Evolutionary conservation across 2,329 filamentous ascomycete species (phyloP).

Genomic region (Colletotrichum costaricense): DNA sequence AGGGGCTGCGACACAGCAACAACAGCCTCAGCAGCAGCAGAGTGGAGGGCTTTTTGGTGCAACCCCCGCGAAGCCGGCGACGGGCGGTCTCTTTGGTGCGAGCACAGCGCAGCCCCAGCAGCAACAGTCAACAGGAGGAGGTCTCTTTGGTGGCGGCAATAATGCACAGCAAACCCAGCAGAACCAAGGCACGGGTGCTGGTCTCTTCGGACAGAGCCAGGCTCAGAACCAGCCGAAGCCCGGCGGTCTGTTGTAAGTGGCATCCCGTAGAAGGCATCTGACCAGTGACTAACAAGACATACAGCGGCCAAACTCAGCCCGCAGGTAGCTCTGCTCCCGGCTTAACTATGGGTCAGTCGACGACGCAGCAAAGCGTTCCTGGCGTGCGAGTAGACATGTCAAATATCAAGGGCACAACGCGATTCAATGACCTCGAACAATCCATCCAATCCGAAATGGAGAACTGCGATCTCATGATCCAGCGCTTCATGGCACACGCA

Average conservation of each 20-base stretch:
- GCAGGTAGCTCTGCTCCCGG: slow-evolving; percentile 42
- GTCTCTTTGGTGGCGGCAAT: slow-evolving; percentile 9
- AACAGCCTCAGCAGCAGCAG: slow-evolving; percentile 41
- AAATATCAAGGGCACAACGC: slow-evolving; percentile 86
- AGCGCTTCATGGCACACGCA: slow-evolving; percentile 81
- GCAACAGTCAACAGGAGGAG: slow-evolving; percentile 16
- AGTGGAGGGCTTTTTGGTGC: slow-evolving; percentile 51
- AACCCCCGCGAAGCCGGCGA: slow-evolving; percentile 36
- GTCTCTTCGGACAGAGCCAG: slow-evolving; percentile 49
- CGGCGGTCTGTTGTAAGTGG: slow-evolving; percentile 45
- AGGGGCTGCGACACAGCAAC: slow-evolving; percentile 30
- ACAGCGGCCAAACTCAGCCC: slow-evolving; percentile 30
- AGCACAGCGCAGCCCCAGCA: slow-evolving; percentile 20
- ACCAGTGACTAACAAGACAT: not conserved
- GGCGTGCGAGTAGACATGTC: slow-evolving; percentile 83
- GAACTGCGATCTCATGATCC: slow-evolving; percentile 82
- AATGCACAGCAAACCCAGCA: slow-evolving; percentile 14
- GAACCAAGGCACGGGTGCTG: slow-evolving; percentile 32
- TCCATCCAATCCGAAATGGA: slow-evolving; percentile 84
- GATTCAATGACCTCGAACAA: slow-evolving; percentile 90
- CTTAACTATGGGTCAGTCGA: slow-evolving; percentile 61
- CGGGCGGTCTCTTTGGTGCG: slow-evolving; percentile 41
- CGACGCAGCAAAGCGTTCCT: slow-evolving; percentile 68
- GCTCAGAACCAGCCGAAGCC: slow-evolving; percentile 37
- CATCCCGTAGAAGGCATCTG: not conserved